Evolutionary conservation across 2,329 filamentous ascomycete genomes (phyloP).

Genomic region (Diaporthe amygdali): DNA sequence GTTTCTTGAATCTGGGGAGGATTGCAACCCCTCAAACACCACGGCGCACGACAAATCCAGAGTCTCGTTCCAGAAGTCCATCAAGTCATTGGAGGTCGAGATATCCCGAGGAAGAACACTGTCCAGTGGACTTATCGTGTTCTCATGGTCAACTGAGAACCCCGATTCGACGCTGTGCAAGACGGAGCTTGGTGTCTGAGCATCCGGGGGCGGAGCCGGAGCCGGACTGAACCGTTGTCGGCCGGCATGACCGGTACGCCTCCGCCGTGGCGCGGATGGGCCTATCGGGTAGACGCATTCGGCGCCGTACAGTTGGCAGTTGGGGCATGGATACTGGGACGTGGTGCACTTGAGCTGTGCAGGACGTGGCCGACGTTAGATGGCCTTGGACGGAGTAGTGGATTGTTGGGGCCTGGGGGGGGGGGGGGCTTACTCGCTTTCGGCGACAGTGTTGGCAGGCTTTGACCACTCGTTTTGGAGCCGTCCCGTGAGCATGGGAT

Average conservation of each 20-base stretch:
- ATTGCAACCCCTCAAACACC: background rate
- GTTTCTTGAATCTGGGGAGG: background rate
- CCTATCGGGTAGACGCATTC: background rate
- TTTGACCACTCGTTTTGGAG: background rate
- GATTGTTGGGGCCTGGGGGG: background rate
- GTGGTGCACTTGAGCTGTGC: background rate
- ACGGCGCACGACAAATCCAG: background rate
- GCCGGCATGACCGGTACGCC: background rate
- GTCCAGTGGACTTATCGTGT: background rate
- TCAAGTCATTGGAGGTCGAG: background rate
- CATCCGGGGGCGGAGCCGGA: background rate
- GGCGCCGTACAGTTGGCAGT: background rate
- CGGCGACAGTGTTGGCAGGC: background rate
- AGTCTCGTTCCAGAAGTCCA: background rate
- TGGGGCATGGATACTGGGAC: background rate
- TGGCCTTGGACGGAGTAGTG: background rate
- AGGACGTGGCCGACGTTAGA: background rate
- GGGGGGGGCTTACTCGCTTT: background rate
- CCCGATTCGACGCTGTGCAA: background rate
- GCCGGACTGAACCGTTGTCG: background rate
- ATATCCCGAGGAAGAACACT: background rate
- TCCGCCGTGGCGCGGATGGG: background rate
- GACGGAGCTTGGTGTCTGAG: background rate
- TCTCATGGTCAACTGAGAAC: background rate
- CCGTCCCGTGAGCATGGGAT: background rate